These are phyloP conservation scores for Bacidia rubella DNA, from an alignment of 495 filamentous ascomycete genomes.

Conservation along the genomic window DNA sequence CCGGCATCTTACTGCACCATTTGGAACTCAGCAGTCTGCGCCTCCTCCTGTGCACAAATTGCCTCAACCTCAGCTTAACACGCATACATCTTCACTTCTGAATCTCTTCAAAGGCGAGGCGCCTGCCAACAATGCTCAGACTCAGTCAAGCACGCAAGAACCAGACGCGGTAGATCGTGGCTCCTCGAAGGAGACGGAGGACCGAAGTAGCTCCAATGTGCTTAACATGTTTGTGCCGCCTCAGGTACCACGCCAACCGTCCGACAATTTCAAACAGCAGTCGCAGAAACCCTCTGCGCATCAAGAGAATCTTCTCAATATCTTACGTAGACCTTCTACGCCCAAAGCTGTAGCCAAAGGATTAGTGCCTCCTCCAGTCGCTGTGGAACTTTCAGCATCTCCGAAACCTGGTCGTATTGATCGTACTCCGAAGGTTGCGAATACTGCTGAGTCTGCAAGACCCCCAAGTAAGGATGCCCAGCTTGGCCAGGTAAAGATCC, in stretches of 20 bases:
- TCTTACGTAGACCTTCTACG: constrained; percentile 20
- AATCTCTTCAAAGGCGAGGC: constrained; percentile 44
- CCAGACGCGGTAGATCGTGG: background rate
- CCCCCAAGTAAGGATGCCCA: constrained; percentile 7
- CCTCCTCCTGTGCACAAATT: constrained; percentile 41
- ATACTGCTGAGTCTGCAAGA: constrained; percentile 7
- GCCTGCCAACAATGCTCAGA: background rate
- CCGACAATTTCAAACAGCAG: background rate
- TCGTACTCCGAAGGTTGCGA: background rate
- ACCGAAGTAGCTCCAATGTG: background rate
- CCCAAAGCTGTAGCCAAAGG: constrained; percentile 2
- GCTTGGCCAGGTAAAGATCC: constrained; percentile 1
- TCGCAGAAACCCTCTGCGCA: constrained; percentile 14
- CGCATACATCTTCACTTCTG: constrained; percentile 49
- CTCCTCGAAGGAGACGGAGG: background rate
- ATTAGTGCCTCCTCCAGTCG: constrained; percentile 6
- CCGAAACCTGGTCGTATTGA: constrained; percentile 11
- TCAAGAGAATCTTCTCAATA: constrained; percentile 22
- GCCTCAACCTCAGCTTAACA: constrained; percentile 47
- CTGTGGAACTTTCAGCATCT: constrained; percentile 19
- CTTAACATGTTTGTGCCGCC: constrained; percentile 3
- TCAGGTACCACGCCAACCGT: background rate
- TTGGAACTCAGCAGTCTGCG: background rate
- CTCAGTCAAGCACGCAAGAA: background rate
- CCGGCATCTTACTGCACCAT: background rate